Conservation (phyloP, 1,284 basidiomycete genomes). For the Rhodotorula mucilaginosa region DNA sequence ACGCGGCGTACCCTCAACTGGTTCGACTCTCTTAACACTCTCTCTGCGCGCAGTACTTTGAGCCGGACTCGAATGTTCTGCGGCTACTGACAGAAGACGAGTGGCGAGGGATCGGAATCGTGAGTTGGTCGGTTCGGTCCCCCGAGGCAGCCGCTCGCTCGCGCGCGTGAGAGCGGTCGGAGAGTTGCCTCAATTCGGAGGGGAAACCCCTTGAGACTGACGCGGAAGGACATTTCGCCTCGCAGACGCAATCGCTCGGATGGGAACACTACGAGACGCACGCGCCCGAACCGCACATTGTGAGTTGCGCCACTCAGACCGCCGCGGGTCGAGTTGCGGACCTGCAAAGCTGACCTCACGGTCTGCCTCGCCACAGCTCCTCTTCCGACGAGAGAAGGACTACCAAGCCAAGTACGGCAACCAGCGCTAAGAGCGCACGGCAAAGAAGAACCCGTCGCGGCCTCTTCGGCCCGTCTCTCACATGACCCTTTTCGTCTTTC, state of each 20-base stretch:
- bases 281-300: conserved; percentile 37
- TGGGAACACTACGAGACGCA: conserved; percentile 34
- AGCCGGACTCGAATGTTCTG: conserved; percentile 31
- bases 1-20: neutral
- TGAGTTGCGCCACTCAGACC: neutral
- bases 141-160: neutral
- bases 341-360: neutral
- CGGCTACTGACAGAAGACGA: conserved; percentile 37
- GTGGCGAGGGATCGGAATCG: conserved; percentile 39
- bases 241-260: conserved; percentile 34
- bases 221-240: too few species aligned
- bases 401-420: conserved; percentile 36
- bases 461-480: neutral
- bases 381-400: conserved; percentile 39
- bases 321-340: neutral
- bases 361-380: conserved; percentile 15
- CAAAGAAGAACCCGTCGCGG: too few species aligned
- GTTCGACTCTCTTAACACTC: neutral
- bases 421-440: neutral
- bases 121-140: neutral
- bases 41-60: conserved; percentile 25
- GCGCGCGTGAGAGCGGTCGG: too few species aligned
- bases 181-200: neutral
- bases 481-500: neutral
- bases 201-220: neutral